These are phyloP conservation scores for Solanum pinnatisectum DNA, from an alignment of 257 asterid species.

Conservation along the genomic window DNA sequence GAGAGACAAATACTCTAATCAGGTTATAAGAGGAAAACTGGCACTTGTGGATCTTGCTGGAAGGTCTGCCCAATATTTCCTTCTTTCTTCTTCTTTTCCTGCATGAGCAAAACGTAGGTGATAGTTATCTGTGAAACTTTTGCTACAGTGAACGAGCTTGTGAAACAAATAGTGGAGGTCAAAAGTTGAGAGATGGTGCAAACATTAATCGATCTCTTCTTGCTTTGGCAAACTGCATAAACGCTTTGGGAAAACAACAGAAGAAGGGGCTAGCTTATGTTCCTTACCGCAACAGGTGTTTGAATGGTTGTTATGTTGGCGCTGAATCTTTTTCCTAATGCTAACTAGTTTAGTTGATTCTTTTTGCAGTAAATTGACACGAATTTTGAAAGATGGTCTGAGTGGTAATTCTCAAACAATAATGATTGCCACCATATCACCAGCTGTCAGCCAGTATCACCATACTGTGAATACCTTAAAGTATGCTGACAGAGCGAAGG, in stretches of 20 bases:
- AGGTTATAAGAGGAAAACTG: slow-evolving; percentile 79
- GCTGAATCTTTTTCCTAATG: slow-evolving; percentile 3
- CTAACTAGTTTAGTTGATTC: slow-evolving; percentile 8
- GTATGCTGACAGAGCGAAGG: slow-evolving; percentile 95
- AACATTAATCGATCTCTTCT: slow-evolving; percentile 89
- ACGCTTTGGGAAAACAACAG: slow-evolving; percentile 91
- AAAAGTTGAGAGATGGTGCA: slow-evolving; percentile 96
- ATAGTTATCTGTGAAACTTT: slow-evolving; percentile 1
- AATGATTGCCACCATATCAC: slow-evolving; percentile 90
- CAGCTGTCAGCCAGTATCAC: slow-evolving; percentile 85
- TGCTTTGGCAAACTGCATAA: slow-evolving; percentile 95
- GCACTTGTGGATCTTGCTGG: slow-evolving; percentile 99
- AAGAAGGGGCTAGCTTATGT: slow-evolving; percentile 97
- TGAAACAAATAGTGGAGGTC: slow-evolving; percentile 89
- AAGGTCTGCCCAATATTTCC: slow-evolving; percentile 44
- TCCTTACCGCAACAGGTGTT: slow-evolving; percentile 89
- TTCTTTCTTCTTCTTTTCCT: slow-evolving; percentile 1
- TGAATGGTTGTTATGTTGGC: slow-evolving; percentile 1
- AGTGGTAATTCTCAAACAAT: slow-evolving; percentile 96
- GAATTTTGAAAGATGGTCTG: slow-evolving; percentile 94
- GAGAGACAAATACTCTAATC: slow-evolving; percentile 56
- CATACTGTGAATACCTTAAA: slow-evolving; percentile 89
- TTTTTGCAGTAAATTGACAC: slow-evolving; percentile 78
- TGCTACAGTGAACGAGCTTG: slow-evolving; percentile 88
- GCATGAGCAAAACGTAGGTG: slow-evolving; percentile 4